Evolutionary conservation across 225 moss, liverwort and hornwort species (phyloP).

Genomic region (Pseudisothecium myosuroides): DNA sequence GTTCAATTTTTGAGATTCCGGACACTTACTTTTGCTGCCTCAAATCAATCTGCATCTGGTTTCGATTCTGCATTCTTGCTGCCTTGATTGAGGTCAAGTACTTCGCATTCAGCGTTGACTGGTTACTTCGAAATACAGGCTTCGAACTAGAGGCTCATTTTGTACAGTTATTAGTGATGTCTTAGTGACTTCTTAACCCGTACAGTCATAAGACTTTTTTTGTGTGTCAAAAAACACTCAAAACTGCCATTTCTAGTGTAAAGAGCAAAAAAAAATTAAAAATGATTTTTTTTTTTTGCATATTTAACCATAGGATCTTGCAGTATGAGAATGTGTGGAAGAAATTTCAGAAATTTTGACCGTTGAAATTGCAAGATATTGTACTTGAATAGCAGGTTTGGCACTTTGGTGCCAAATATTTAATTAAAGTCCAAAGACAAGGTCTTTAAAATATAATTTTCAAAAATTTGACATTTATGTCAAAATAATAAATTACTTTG

Average conservation of each 20-base stretch:
- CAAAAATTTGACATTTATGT: too few relatives aligned
- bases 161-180: neutral
- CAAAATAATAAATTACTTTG: too few relatives aligned
- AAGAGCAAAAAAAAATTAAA: neutral
- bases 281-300: too few relatives aligned
- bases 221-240: neutral
- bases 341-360: neutral
- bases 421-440: too few relatives aligned
- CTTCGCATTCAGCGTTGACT: neutral
- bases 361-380: fast-evolving
- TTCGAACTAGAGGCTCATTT: neutral
- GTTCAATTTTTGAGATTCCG: neutral
- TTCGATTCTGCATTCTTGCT: neutral
- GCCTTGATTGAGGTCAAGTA: neutral
- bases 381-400: too few relatives aligned
- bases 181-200: neutral
- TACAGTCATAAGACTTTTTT: neutral
- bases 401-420: too few relatives aligned
- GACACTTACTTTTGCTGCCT: neutral
- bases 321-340: neutral
- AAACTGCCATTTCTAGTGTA: neutral
- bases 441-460: too few relatives aligned
- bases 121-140: neutral
- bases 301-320: fast-evolving
- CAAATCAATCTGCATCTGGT: neutral